Evolutionary conservation across 75 land plant genomes (phyloP), one percentile per base, ranked within the genome.

Genomic region (Pinus taeda): DNA sequence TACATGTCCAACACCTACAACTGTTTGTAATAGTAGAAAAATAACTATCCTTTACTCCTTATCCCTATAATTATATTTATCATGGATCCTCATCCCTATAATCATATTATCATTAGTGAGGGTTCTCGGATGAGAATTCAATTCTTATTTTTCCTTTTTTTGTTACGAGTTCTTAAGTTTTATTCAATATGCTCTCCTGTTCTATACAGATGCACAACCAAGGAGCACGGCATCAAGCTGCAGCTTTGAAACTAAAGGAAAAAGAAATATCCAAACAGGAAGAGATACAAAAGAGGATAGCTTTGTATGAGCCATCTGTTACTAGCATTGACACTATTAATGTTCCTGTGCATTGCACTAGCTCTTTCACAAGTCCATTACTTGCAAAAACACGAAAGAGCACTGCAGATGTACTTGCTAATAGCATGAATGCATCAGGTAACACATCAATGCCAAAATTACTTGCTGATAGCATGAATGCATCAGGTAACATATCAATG

Each of bases 191-290:
- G 1, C 71, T 36, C 14, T 67, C 55, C 12, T 64, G 45, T 24
- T 53, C 24, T 65, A 33, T 57, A 36, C 76, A 89, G 91, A 86
- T 86, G 73, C 92, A 90, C 73, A 76, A 73, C 74, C 85, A 88
- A 66, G 92, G 92, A 37, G 76, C 90, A 58, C 86, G 83, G 36
- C 92, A 90, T 62, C 80, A 74, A 42, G 90, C 90, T 33, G 85
- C 90, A 22, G 88, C 82, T 62, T 62, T 76, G 13, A 83, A 70
- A 78, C 77, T 81, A 6, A 83, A 75, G 85, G 90, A 88, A 66
- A 81, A 74, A 57, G 90, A 90, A 73, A 59, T 83, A 21, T 56
- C 20, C 60, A 83, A 58, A 37, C 82, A 74, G 75, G 81, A 88
- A 24, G 90, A 85, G 78, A 65, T 85, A 69, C 80, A 78, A 21